Conservation (phyloP, 108 stramenopile genomes). For the Cylindrotheca fusiformis region DNA sequence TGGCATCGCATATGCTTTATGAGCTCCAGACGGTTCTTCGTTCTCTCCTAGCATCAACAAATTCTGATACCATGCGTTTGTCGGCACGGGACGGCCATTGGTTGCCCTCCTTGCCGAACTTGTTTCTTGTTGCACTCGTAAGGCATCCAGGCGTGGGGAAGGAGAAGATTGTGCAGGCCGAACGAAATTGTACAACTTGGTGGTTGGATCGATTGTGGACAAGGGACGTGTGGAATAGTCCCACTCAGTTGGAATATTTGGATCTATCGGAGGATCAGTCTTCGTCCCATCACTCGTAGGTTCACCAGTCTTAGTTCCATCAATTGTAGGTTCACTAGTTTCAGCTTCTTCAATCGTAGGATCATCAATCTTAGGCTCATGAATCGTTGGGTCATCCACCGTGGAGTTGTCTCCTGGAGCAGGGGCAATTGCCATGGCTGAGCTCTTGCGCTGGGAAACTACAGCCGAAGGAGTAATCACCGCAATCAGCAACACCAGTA, state of each 20-base stretch:
- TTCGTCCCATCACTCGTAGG: no score
- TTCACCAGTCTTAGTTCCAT: no score
- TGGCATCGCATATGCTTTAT: slow-evolving; percentile 68
- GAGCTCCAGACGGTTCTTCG: slow-evolving; percentile 34
- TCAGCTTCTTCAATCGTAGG: no score
- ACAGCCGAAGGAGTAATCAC: no score
- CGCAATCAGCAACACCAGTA: neutral
- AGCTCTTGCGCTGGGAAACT: no score
- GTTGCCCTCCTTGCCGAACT: neutral
- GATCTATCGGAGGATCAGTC: no score
- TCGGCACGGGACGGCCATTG: slow-evolving; percentile 32
- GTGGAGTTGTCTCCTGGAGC: no score
- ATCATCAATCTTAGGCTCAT: no score
- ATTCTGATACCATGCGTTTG: slow-evolving; percentile 78
- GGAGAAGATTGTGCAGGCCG: slow-evolving; percentile 19
- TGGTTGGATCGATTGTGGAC: slow-evolving; percentile 18
- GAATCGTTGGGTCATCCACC: no score
- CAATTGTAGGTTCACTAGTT: no score
- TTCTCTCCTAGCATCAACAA: slow-evolving; percentile 44
- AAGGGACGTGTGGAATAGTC: slow-evolving; percentile 2
- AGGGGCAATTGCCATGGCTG: no score
- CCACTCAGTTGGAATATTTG: neutral
- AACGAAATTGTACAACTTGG: slow-evolving; percentile 14
- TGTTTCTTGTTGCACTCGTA: neutral
- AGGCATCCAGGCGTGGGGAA: slow-evolving; percentile 10